Percentiles rank a stretch among this genome's conserved stretches.
phyloP scores from a whole-genome alignment of 495 filamentous ascomycete species.

The Parachaetomium inaequale region DNA sequence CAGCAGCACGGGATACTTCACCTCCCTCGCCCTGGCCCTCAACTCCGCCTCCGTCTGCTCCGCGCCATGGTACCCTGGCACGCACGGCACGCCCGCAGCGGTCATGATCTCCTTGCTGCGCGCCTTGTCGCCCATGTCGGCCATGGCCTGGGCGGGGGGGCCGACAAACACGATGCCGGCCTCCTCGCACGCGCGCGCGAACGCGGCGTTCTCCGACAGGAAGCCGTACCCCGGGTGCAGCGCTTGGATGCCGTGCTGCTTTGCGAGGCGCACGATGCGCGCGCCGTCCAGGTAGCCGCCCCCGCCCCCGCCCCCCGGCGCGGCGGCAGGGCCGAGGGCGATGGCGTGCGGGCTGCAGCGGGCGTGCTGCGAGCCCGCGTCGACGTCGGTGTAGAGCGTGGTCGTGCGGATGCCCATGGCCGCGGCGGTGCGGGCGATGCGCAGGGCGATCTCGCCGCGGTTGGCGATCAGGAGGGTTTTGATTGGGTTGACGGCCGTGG shows the following conservation, averaged over 20 bases:
- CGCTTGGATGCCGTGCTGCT: constrained; percentile 76
- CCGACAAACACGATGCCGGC: constrained; percentile 94
- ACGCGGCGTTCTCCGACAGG: constrained; percentile 88
- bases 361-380: constrained; percentile 84
- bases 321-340: constrained; percentile 73
- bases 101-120: constrained; percentile 91
- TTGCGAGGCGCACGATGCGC: constrained; percentile 82
- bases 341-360: constrained; percentile 74
- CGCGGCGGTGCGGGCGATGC: constrained; percentile 81
- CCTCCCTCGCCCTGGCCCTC: constrained; percentile 67
- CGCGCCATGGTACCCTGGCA: constrained; percentile 89
- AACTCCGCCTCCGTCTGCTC: constrained; percentile 76
- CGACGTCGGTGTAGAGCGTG: constrained; percentile 91
- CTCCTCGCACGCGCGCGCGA: constrained; percentile 84
- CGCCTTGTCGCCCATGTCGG: constrained; percentile 97
- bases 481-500: constrained; percentile 50
- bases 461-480: constrained; percentile 93
- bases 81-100: constrained; percentile 86
- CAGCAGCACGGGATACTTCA: constrained; percentile 88
- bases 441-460: constrained; percentile 92
- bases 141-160: constrained; percentile 86
- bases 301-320: too few species aligned
- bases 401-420: constrained; percentile 89
- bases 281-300: constrained; percentile 91
- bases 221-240: constrained; percentile 98